phyloP scores from a whole-genome alignment of 2,329 filamentous ascomycete genomes.

The Trichophyton schoenleinii region DNA sequence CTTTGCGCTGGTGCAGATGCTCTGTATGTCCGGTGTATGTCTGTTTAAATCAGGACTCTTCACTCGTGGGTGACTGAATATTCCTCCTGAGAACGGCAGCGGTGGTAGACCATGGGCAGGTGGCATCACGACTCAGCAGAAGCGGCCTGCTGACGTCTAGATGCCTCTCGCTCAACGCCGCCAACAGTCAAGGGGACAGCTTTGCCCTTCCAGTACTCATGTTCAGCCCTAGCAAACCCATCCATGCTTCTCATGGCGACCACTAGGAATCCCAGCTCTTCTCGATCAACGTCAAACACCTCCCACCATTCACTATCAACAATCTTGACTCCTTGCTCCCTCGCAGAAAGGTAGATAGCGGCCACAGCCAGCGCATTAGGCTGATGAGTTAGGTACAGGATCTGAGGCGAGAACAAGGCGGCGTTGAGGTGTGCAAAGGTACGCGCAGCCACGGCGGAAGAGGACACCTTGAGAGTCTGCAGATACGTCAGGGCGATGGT shows the following conservation, averaged over 20 bases:
- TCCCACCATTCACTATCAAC: conserved; percentile 92
- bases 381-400: conserved; percentile 85
- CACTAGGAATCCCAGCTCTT: conserved; percentile 86
- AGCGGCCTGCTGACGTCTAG: conserved; percentile 23
- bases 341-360: conserved; percentile 78
- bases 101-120: neutral
- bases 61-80: neutral
- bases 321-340: conserved; percentile 62
- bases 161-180: conserved; percentile 47
- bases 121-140: neutral
- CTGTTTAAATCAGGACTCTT: neutral
- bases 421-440: conserved; percentile 74
- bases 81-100: neutral
- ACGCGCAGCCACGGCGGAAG: conserved; percentile 47
- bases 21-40: neutral
- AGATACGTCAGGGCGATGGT: conserved; percentile 82
- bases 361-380: conserved; percentile 73
- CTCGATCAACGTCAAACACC: conserved; percentile 88
- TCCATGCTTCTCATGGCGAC: conserved; percentile 72
- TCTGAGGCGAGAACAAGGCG: conserved; percentile 71
- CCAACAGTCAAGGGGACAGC: conserved; percentile 48
- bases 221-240: conserved; percentile 52
- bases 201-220: conserved; percentile 40
- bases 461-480: conserved; percentile 66
- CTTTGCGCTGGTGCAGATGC: neutral